Percentiles rank a stretch among this genome's conserved stretches.
phyloP scores from a whole-genome alignment of 2,329 filamentous ascomycete genomes.

The Trichophyton schoenleinii region DNA sequence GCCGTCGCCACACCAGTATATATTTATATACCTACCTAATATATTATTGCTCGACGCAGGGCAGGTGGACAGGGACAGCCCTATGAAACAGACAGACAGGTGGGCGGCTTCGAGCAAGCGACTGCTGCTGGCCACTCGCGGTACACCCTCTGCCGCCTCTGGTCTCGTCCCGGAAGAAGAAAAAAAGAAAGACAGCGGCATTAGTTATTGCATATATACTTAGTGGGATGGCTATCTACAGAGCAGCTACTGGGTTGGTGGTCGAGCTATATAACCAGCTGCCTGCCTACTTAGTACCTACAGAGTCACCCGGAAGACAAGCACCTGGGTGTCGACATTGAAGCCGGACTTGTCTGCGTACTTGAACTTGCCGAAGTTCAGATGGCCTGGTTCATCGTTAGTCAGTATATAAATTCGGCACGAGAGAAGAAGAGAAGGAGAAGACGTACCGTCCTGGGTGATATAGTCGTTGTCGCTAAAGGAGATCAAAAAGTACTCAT shows the following conservation, averaged over 20 bases:
- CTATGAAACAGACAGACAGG: not conserved
- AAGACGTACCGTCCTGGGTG: conserved; percentile 49
- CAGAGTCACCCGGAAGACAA: conserved; percentile 40
- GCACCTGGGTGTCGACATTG: conserved; percentile 48
- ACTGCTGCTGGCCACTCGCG: not conserved
- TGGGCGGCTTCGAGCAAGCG: not conserved
- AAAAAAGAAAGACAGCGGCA: too few relatives aligned
- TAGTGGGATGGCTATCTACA: too few relatives aligned
- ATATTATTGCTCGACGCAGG: too few relatives aligned
- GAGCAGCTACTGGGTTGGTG: too few relatives aligned
- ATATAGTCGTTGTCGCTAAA: conserved; percentile 65
- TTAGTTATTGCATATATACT: too few relatives aligned
- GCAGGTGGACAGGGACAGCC: not conserved
- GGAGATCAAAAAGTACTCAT: conserved; percentile 56
- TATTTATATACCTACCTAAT: too few relatives aligned
- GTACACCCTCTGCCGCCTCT: not conserved
- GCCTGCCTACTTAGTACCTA: not conserved
- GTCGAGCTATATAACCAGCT: not conserved
- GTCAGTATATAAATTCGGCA: not conserved
- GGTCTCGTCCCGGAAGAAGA: too few relatives aligned
- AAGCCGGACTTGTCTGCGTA: conserved; percentile 48
- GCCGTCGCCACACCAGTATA: not conserved
- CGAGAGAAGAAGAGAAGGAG: not conserved
- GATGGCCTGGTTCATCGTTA: conserved; percentile 30
- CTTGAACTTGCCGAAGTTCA: conserved; percentile 45